Evolutionary conservation across 257 asterid genomes (phyloP).

Genomic region (Cinchona pubescens): DNA sequence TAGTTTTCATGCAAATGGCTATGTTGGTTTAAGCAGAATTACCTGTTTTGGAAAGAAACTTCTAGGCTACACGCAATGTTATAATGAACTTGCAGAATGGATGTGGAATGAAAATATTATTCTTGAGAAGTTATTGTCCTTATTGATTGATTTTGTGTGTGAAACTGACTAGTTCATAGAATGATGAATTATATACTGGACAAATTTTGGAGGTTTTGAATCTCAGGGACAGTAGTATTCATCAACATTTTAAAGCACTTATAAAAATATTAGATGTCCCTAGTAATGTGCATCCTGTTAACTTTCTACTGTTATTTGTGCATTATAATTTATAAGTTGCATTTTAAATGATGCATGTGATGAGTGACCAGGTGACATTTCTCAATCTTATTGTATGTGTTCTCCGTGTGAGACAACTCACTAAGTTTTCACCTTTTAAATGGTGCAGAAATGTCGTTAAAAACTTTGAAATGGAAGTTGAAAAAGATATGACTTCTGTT

Average conservation of each 20-base stretch:
- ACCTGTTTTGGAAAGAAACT: neutral
- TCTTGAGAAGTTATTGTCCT: neutral
- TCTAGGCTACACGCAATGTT: neutral
- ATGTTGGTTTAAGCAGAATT: neutral
- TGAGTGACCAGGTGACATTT: neutral
- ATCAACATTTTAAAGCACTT: too few species aligned
- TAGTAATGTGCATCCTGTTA: neutral
- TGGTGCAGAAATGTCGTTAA: constrained; percentile 19
- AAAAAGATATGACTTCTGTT: constrained; percentile 47
- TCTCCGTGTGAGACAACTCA: neutral
- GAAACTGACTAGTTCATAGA: neutral
- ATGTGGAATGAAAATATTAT: neutral
- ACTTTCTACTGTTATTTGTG: neutral
- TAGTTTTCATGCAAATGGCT: neutral
- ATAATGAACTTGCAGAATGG: neutral
- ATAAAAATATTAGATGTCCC: too few species aligned
- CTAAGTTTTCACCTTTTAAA: neutral
- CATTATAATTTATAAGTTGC: neutral
- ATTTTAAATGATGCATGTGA: neutral
- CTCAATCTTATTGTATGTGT: neutral
- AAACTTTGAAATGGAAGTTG: constrained; percentile 42
- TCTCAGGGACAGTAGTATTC: too few species aligned
- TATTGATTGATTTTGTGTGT: neutral
- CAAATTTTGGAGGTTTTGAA: too few species aligned
- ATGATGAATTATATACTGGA: neutral